Base-by-base conservation (phyloP, 202 grass and related monocot genomes). In the Cymbopogon flexuosus region DNA sequence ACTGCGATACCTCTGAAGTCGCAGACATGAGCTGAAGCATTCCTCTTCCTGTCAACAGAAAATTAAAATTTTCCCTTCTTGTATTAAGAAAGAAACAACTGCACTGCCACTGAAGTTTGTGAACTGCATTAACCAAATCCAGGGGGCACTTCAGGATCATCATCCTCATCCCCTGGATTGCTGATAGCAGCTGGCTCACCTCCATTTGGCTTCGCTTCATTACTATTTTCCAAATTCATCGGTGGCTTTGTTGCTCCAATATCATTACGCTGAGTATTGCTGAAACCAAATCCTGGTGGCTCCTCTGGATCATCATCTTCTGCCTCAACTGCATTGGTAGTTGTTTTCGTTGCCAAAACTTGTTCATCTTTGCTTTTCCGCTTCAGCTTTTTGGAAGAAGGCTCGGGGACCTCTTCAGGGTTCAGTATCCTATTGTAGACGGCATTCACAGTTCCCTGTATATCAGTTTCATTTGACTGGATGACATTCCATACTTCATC, bases 401-500 rank as follows among this genome's bases (percentile, higher is more conserved):
- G 75, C 27, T 47, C 72, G 16, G 52, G 46, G 49, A 22, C 59
- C 37, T 91, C 56, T 76, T 96, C 77, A 70, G 85, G 90, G 57
- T 96, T 85, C 47, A 88, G 81, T 58, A 96, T 91, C 83, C 92
- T 85, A 60, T 93, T 71, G 80, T 88, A 93, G 70, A 96, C 92
- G 56, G 71, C 60, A 75, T 96, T 85, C 33, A 93, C 83, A 11
- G 84, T 83, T 75, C 86, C 90, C 80, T 76, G 76, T 33, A 98
- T 93, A 77, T 95, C 88, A 73, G 79, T 90, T 84, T 95, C 90
- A 68, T 76, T 88, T 19, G 90, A 98, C n/a, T 86, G 90, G 74
- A 98, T 88, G 54, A 89, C 70, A 51, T 81, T 73, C 96, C 96
- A 98, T 27, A 93, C 68, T 70, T 95, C 85, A 62, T 98, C 92